phyloP scores from a whole-genome alignment of 2,329 filamentous ascomycete species.

The Helicocarpus griseus region DNA sequence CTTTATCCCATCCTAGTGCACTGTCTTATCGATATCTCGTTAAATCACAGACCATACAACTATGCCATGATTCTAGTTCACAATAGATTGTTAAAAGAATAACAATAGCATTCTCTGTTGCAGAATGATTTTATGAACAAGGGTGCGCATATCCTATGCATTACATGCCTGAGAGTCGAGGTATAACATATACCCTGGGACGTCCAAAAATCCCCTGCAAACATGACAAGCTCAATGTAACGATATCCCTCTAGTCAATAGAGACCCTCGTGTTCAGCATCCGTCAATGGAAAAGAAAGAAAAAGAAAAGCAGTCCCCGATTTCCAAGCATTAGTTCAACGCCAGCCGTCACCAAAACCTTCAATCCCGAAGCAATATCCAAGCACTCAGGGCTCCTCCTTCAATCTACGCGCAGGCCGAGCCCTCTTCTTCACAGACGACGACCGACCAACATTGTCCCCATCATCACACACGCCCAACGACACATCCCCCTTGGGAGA shows the following conservation, averaged over 20 bases:
- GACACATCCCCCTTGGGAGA: conserved; percentile 10
- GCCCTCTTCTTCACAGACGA: not conserved
- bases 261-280: not conserved
- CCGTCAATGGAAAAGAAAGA: not conserved
- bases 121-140: too few species aligned
- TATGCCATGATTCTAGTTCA: too few species aligned
- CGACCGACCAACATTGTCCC: not conserved
- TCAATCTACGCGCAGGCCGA: not conserved
- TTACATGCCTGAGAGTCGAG: too few species aligned
- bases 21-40: too few species aligned
- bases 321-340: not conserved
- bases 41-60: too few species aligned
- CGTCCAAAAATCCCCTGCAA: too few species aligned
- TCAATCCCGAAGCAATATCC: not conserved
- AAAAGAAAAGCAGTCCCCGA: not conserved
- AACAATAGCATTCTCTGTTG: too few species aligned
- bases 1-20: too few species aligned
- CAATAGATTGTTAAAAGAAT: too few species aligned
- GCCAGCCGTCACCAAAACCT: not conserved
- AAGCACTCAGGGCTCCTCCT: not conserved
- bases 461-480: conserved; percentile 10
- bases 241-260: not conserved
- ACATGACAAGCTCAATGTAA: not conserved
- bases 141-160: too few species aligned
- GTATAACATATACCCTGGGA: too few species aligned